Conservation (phyloP, 2,329 filamentous ascomycete genomes). For the Talaromyces sp. region DNA sequence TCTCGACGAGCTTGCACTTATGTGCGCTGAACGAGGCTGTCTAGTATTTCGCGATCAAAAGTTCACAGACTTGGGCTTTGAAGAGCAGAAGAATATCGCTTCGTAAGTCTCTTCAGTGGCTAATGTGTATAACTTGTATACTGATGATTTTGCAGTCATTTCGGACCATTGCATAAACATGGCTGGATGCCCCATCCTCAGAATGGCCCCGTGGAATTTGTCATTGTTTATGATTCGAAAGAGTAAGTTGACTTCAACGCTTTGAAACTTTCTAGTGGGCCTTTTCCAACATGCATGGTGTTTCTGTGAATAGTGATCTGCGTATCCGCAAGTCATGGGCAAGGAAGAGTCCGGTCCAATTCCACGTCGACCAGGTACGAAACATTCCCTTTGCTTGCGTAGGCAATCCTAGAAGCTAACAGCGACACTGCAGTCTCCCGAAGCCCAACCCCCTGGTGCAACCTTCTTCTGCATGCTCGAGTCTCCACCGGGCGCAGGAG, state of each 20-base stretch:
- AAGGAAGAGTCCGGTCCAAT: conserved; percentile 1
- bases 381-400: background rate
- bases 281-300: background rate
- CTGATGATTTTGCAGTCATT: background rate
- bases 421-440: background rate
- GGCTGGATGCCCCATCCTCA: conserved; percentile 1
- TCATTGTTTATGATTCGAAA: conserved; percentile 3
- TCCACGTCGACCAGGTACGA: conserved; percentile 4
- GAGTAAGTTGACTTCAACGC: background rate
- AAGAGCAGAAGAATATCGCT: background rate
- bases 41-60: conserved; percentile 2
- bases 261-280: background rate
- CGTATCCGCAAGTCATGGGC: conserved; percentile 4
- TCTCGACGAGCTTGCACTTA: background rate
- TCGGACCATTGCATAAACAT: conserved; percentile 1
- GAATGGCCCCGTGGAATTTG: background rate
- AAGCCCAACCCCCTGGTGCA: background rate
- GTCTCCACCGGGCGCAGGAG: background rate
- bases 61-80: conserved; percentile 1
- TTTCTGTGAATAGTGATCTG: background rate
- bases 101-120: background rate
- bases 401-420: background rate
- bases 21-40: conserved; percentile 2
- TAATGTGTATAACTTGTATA: background rate
- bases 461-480: conserved; percentile 4